phyloP scores from a whole-genome alignment of 805 yeast genomes.

The Candida ipomoeae region DNA sequence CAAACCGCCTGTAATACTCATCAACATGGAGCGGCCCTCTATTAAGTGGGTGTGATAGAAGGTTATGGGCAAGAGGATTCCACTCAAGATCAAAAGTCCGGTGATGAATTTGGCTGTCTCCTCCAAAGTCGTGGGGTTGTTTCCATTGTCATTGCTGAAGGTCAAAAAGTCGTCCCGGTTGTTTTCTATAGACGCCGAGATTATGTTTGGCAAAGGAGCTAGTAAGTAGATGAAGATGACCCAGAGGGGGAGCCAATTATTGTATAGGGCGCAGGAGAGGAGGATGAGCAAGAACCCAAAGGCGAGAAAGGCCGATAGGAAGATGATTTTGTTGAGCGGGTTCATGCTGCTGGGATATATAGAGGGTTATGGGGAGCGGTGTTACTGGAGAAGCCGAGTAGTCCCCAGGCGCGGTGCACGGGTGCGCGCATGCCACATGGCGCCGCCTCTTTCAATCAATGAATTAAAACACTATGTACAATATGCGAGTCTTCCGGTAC shows the following conservation, averaged over 20 bases:
- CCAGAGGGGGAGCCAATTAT: constrained; percentile 36
- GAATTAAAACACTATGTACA: constrained; percentile 2
- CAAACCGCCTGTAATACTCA: constrained; percentile 43
- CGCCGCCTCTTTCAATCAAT: background rate
- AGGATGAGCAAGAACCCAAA: constrained; percentile 42
- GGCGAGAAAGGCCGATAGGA: constrained; percentile 43
- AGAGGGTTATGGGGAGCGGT: background rate
- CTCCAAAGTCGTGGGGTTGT: constrained; percentile 34
- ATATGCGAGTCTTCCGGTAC: background rate
- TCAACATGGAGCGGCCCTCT: constrained; percentile 35
- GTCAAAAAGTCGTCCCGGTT: constrained; percentile 42
- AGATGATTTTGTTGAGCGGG: constrained; percentile 44
- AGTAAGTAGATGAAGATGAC: constrained; percentile 40
- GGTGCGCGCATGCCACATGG: background rate
- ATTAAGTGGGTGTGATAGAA: constrained; percentile 37
- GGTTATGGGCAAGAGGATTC: constrained; percentile 41
- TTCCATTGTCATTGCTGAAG: constrained; percentile 38
- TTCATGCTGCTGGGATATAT: constrained; percentile 26
- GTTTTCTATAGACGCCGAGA: constrained; percentile 34
- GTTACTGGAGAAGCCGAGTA: background rate
- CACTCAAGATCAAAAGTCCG: constrained; percentile 40
- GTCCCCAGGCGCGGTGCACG: background rate
- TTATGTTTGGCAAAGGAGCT: constrained; percentile 44
- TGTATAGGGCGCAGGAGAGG: constrained; percentile 43
- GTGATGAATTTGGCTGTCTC: constrained; percentile 38